Evolutionary conservation across 1,139 yeast genomes (phyloP).

Genomic region (Debaryomyces coudertii): DNA sequence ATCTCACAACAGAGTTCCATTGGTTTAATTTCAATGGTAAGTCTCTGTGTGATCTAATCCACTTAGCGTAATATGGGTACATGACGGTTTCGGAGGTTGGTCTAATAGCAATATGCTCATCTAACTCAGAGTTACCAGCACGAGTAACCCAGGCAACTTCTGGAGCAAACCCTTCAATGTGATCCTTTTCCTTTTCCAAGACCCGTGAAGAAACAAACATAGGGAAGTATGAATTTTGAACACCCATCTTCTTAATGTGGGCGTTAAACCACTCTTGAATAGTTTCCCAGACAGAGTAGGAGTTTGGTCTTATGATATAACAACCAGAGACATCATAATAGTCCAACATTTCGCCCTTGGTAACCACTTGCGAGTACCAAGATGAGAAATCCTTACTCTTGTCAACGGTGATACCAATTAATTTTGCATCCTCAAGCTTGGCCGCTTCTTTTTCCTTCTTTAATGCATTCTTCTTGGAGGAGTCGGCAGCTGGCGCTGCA

Average conservation of each 20-base stretch:
- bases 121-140: slow-evolving; percentile 93
- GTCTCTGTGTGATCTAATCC: slow-evolving; percentile 98
- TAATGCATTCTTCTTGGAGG: slow-evolving; percentile 28
- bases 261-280: slow-evolving; percentile 87
- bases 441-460: slow-evolving; percentile 50
- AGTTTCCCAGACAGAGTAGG: slow-evolving; percentile 92
- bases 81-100: slow-evolving; percentile 99
- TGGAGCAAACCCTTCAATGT: slow-evolving; percentile 98
- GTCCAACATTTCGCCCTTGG: slow-evolving; percentile 97
- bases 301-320: slow-evolving; percentile 95
- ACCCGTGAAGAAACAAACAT: slow-evolving; percentile 95
- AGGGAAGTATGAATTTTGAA: slow-evolving; percentile 95
- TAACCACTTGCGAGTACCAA: slow-evolving; percentile 95
- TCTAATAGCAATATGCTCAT: slow-evolving; percentile 98
- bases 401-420: slow-evolving; percentile 95
- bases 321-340: slow-evolving; percentile 99
- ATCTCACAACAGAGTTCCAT: slow-evolving; percentile 99
- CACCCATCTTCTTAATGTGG: slow-evolving; percentile 84
- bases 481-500: slow-evolving; percentile 29
- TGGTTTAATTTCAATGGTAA: slow-evolving; percentile 94
- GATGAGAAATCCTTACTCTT: slow-evolving; percentile 90
- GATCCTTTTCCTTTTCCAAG: slow-evolving; percentile 96
- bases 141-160: slow-evolving; percentile 99
- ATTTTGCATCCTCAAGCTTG: slow-evolving; percentile 81
- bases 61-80: slow-evolving; percentile 99